These are phyloP conservation scores for Beauveria medogensis DNA, from an alignment of 2,329 filamentous ascomycete species.

Conservation along the genomic window DNA sequence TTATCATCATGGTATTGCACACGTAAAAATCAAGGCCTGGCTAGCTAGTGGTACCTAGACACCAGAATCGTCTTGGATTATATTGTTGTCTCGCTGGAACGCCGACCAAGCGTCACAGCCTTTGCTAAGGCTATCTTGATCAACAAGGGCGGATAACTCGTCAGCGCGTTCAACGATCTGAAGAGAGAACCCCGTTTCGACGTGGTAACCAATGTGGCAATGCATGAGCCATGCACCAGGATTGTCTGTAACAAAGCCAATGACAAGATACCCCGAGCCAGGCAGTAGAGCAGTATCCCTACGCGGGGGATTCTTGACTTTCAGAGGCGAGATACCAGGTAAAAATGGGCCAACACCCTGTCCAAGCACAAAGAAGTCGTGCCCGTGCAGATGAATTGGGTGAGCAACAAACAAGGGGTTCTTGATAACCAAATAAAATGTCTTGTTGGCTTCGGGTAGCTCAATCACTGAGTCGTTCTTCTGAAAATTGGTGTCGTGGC, in stretches of 20 bases:
- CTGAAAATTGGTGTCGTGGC: not conserved
- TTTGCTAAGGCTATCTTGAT: not conserved
- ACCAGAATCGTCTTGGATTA: not conserved
- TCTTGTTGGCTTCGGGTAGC: constrained; percentile 8
- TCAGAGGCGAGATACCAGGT: not conserved
- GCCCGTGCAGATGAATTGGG: constrained; percentile 18
- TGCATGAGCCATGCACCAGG: constrained; percentile 50
- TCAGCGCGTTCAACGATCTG: not conserved
- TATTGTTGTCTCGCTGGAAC: not conserved
- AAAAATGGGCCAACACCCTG: constrained; percentile 5
- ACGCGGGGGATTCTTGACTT: constrained; percentile 36
- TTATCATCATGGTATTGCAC: too few species aligned
- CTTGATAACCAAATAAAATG: constrained; percentile 16
- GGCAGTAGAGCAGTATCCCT: constrained; percentile 44
- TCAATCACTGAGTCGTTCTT: not conserved
- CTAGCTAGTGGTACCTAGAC: not conserved
- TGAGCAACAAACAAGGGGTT: constrained; percentile 12
- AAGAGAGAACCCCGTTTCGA: constrained; percentile 24
- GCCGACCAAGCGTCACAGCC: not conserved
- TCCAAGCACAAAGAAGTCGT: constrained; percentile 16
- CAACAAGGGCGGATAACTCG: not conserved
- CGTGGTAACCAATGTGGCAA: constrained; percentile 54
- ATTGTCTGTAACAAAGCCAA: constrained; percentile 37
- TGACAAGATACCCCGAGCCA: constrained; percentile 35
- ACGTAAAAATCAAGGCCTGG: too few species aligned